Evolutionary conservation across 73 alveolate species (phyloP).

Genomic region (Paramecium tetraurelia): DNA sequence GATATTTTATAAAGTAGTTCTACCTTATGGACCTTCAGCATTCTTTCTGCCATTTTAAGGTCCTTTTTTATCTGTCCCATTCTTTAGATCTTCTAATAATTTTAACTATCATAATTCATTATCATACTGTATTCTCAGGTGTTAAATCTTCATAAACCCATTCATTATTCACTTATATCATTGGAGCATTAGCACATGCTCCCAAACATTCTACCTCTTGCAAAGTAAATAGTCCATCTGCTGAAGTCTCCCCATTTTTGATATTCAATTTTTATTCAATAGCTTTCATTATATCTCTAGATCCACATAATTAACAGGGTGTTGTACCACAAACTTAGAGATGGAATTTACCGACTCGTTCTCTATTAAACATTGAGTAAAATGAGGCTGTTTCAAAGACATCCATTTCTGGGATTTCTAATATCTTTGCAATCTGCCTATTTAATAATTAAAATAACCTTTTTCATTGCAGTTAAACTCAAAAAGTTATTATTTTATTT

Average conservation of each 20-base stretch:
- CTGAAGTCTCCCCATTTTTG: slow-evolving; percentile 71
- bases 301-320: slow-evolving; percentile 91
- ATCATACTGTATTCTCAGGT: slow-evolving; percentile 71
- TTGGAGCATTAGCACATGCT: slow-evolving; percentile 93
- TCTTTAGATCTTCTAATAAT: slow-evolving; percentile 69
- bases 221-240: slow-evolving; percentile 83
- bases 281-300: slow-evolving; percentile 76
- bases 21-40: slow-evolving; percentile 85
- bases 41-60: slow-evolving; percentile 76
- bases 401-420: slow-evolving; percentile 84
- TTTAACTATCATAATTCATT: neutral
- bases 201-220: slow-evolving; percentile 92
- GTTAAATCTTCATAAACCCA: slow-evolving; percentile 91
- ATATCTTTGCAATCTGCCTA: slow-evolving; percentile 68
- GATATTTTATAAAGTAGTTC: slow-evolving; percentile 69
- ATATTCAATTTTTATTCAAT: slow-evolving; percentile 61
- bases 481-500: slow-evolving; percentile 80
- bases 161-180: slow-evolving; percentile 89
- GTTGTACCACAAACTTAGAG: slow-evolving; percentile 90
- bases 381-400: slow-evolving; percentile 89
- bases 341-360: slow-evolving; percentile 86
- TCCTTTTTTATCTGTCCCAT: slow-evolving; percentile 85
- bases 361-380: slow-evolving; percentile 90
- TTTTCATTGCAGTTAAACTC: slow-evolving; percentile 87
- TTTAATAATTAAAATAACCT: slow-evolving; percentile 44